Percentiles rank a stretch among this genome's conserved stretches.
Evolutionary conservation across 2,329 filamentous ascomycete genomes (phyloP).

Genomic region (Ascochyta clinopodiicola): DNA sequence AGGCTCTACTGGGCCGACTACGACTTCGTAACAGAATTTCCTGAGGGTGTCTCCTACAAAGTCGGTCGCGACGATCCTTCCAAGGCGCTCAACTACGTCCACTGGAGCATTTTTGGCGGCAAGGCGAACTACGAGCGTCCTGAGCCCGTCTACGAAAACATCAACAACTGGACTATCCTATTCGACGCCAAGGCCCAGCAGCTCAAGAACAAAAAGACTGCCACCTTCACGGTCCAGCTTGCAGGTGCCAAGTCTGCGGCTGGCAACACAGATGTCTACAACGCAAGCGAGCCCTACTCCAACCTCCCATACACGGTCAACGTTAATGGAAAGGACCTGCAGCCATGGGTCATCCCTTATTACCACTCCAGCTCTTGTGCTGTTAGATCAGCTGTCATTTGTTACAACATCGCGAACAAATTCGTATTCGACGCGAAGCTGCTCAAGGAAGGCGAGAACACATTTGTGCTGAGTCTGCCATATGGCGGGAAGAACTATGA

Average conservation of each 20-base stretch:
- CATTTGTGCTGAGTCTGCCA: conserved; percentile 64
- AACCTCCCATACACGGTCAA: conserved; percentile 61
- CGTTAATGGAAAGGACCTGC: conserved; percentile 54
- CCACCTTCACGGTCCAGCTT: conserved; percentile 68
- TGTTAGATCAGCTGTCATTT: conserved; percentile 65
- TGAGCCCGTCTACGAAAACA: conserved; percentile 51
- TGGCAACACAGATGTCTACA: conserved; percentile 67
- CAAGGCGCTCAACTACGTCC: conserved; percentile 66
- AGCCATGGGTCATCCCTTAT: conserved; percentile 66
- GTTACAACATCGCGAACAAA: conserved; percentile 67
- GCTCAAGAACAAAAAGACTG: conserved; percentile 50
- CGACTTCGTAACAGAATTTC: conserved; percentile 66
- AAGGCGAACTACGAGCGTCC: conserved; percentile 57
- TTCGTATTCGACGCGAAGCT: conserved; percentile 61
- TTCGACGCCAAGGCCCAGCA: conserved; percentile 36
- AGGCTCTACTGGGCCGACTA: conserved; percentile 66
- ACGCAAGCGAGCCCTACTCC: conserved; percentile 59
- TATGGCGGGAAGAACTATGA: conserved; percentile 66
- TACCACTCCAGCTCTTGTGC: conserved; percentile 66
- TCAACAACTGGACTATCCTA: conserved; percentile 26
- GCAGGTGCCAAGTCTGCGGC: conserved; percentile 67
- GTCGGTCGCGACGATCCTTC: conserved; percentile 60
- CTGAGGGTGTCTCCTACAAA: conserved; percentile 63
- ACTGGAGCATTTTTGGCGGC: conserved; percentile 70
- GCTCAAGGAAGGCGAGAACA: conserved; percentile 61